Base-by-base conservation (phyloP, 768 basidiomycete genomes). In the Rhodotorula paludigena region DNA sequence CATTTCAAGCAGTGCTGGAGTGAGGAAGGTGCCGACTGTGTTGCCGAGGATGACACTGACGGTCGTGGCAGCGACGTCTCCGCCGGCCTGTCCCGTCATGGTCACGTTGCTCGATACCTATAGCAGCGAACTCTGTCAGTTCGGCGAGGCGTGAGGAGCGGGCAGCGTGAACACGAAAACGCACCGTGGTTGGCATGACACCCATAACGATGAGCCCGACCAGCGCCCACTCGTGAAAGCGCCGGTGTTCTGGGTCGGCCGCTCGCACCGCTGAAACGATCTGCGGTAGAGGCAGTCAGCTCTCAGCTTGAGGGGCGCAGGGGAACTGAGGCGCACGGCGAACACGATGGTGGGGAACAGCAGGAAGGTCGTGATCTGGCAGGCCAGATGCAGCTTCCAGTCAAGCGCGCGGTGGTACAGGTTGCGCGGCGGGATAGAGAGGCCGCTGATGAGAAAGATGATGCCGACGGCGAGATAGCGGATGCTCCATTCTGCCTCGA, bases 21-120 rank as follows among this genome's bases (percentile, higher is more conserved):
- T 72, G 33, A 78, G 63, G 61, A 78, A 77, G 5, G 77, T 76
- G 35, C 77, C 77, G 47, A 77, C 55, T n/a, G 77, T 51, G 48
- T 77, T 77, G 16, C 76, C 75, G 10, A 77, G 36, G 39, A 77
- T 73, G 35, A 78, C 78, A 30, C 74, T 73, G 49, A 76, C 72
- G 35, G 77, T 77, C 1, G 78, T 74, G 1, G 77, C 77, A 0
- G 74, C 71, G n/a, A 74, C 71, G 36, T 77, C 76, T 6, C 78
- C 78, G 7, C 76, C 76, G 0, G 76, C 77, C 33, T 74, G 73
- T 0, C 74, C 66, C 0, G 78, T 78, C 76, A 78, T 77, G 48
- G 75, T 74, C 20, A 78, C 77, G 63, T 78, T 78, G 9, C 66
- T 71, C 23, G 63, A 63, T 1, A 71, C 68, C 12, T 9, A n/a